These are phyloP conservation scores for Entelexis paramagnoliae DNA, from an alignment of 1,139 yeast species.

Conservation along the genomic window DNA sequence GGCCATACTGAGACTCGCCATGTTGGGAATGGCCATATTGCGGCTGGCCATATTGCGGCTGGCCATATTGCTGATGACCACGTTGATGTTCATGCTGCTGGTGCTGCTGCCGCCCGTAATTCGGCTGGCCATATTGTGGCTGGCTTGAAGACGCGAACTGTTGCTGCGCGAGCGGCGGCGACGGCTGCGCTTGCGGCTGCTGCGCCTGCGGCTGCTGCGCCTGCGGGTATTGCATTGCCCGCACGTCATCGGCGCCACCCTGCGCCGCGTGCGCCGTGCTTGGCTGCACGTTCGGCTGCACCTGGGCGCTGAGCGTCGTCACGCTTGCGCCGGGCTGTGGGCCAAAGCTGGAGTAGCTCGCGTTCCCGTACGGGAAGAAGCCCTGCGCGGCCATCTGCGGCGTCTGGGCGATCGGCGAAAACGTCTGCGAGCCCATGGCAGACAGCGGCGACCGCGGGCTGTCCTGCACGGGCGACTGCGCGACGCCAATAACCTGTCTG, in stretches of 20 bases:
- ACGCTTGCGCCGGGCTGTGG: conserved; percentile 3
- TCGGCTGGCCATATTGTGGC: too few species aligned
- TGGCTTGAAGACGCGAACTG: too few species aligned
- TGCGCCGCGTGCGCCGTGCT: not conserved
- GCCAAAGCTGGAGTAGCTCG: not conserved
- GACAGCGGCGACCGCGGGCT: conserved; percentile 6
- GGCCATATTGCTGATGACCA: not conserved
- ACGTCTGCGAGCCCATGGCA: conserved; percentile 5
- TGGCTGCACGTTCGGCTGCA: not conserved
- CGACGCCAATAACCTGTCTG: conserved; percentile 17
- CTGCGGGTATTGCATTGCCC: not conserved
- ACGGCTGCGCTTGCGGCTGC: not conserved
- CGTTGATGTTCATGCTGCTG: too few species aligned
- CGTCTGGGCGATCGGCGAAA: not conserved
- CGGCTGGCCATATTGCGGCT: not conserved
- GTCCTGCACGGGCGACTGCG: not conserved
- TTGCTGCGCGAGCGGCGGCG: not conserved
- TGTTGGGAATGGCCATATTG: too few species aligned
- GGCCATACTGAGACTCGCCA: too few species aligned
- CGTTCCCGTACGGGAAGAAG: not conserved
- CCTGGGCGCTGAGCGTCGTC: not conserved
- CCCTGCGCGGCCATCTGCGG: conserved; percentile 1
- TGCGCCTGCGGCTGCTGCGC: not conserved
- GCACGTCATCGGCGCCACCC: not conserved
- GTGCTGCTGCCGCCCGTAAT: too few species aligned